Conservation (phyloP, 2,329 filamentous ascomycete genomes). For the Capronia americana region DNA sequence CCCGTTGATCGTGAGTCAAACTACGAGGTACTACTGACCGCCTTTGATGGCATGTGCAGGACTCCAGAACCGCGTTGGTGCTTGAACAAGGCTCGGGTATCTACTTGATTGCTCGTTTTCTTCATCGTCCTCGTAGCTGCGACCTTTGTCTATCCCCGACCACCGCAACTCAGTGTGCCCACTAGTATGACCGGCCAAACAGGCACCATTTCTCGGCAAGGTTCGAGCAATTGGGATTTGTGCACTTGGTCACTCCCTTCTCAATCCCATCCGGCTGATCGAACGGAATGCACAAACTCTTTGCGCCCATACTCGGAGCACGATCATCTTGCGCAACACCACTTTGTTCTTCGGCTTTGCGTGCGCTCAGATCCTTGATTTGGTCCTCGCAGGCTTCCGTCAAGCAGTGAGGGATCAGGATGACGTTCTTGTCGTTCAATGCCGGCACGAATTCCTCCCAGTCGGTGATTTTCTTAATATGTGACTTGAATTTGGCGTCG, state of each 20-base stretch:
- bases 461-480: constrained; percentile 79
- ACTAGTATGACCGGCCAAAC: constrained; percentile 72
- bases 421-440: constrained; percentile 89
- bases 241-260: constrained; percentile 83
- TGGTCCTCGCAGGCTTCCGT: constrained; percentile 86
- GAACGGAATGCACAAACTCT: constrained; percentile 79
- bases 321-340: constrained; percentile 76
- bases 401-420: constrained; percentile 89
- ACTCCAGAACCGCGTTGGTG: not conserved
- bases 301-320: constrained; percentile 76
- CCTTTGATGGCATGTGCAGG: no score
- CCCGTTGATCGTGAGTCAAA: not conserved
- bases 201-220: constrained; percentile 86
- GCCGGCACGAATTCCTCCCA: constrained; percentile 93
- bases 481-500: constrained; percentile 75
- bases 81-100: not conserved
- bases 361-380: constrained; percentile 90
- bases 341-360: constrained; percentile 64
- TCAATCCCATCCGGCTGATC: constrained; percentile 83
- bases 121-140: not conserved
- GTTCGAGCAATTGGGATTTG: constrained; percentile 82
- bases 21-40: not conserved
- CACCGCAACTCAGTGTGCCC: not conserved
- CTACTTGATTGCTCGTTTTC: not conserved
- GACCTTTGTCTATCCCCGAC: constrained; percentile 5